A percentile compares a stretch with the other conserved stretches of the same genome.
These are phyloP conservation scores for Crithidia bombi DNA, from an alignment of 208 protist species.

Conservation along the genomic window DNA sequence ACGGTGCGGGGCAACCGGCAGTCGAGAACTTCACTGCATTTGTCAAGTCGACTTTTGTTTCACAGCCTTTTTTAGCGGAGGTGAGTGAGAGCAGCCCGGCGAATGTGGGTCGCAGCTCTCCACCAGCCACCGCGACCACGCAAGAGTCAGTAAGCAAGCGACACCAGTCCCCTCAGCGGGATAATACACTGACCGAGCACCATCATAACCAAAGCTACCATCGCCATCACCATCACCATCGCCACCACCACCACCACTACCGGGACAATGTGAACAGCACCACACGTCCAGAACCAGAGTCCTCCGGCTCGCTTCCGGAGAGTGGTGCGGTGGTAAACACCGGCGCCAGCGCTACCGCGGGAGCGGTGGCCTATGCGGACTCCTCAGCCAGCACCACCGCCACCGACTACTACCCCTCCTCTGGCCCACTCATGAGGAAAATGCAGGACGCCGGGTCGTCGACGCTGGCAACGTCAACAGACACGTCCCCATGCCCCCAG, in stretches of 20 bases:
- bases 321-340: no score
- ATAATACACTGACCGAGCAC: background rate
- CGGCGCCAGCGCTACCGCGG: no score
- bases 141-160: background rate
- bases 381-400: slow-evolving; percentile 1
- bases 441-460: background rate
- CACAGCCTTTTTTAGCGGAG: background rate
- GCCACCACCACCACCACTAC: background rate
- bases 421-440: background rate
- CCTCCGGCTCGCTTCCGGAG: no score
- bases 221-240: background rate
- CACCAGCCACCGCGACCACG: background rate
- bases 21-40: slow-evolving; percentile 15
- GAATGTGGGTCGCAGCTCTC: background rate
- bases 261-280: background rate
- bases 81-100: background rate
- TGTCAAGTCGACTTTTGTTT: background rate
- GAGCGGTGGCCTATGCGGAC: background rate
- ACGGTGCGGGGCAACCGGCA: background rate
- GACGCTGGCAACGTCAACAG: no score
- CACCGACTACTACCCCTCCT: slow-evolving; percentile 1
- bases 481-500: no score
- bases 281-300: background rate
- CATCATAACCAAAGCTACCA: no score
- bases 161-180: background rate